These are phyloP conservation scores for Ophiognomonia clavigignenti-juglandacearum DNA, from an alignment of 2,329 filamentous ascomycete species.

Conservation along the genomic window DNA sequence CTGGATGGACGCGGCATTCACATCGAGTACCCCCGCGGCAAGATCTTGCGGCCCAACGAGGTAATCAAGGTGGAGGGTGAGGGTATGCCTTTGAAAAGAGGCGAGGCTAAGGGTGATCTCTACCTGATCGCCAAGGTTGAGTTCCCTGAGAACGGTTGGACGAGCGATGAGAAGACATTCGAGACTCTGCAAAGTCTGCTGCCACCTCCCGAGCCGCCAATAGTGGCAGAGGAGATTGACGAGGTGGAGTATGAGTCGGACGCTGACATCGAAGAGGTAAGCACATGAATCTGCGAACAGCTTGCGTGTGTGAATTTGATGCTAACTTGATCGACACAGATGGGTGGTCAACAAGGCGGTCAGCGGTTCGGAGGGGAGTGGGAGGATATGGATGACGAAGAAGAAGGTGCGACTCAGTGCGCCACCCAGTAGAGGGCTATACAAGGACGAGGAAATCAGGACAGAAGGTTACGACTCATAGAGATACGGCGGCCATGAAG, in stretches of 20 bases:
- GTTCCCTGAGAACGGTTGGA: conserved; percentile 86
- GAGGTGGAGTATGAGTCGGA: conserved; percentile 85
- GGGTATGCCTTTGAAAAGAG: conserved; percentile 90
- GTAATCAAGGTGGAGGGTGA: conserved; percentile 82
- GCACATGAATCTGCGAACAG: conserved; percentile 17
- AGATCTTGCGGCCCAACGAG: conserved; percentile 77
- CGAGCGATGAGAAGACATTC: conserved; percentile 65
- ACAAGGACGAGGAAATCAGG: background rate
- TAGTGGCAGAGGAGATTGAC: conserved; percentile 71
- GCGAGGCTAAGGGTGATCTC: conserved; percentile 78
- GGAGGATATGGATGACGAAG: conserved; percentile 68
- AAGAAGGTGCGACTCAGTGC: conserved; percentile 63
- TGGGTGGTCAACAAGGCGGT: conserved; percentile 68
- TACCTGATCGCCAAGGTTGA: conserved; percentile 82
- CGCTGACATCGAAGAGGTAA: conserved; percentile 73
- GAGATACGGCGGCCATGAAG: conserved; percentile 1
- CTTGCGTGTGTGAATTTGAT: background rate
- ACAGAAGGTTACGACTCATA: background rate
- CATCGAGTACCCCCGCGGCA: conserved; percentile 73
- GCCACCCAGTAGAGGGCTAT: conserved; percentile 57
- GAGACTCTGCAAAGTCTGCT: conserved; percentile 70
- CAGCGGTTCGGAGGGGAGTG: conserved; percentile 61
- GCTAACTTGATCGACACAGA: conserved; percentile 35
- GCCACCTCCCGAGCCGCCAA: conserved; percentile 56
- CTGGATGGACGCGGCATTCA: conserved; percentile 89